A percentile compares a stretch with the other conserved stretches of the same genome.
phyloP scores from a whole-genome alignment of 495 filamentous ascomycete genomes.

The Neurospora sp. region DNA sequence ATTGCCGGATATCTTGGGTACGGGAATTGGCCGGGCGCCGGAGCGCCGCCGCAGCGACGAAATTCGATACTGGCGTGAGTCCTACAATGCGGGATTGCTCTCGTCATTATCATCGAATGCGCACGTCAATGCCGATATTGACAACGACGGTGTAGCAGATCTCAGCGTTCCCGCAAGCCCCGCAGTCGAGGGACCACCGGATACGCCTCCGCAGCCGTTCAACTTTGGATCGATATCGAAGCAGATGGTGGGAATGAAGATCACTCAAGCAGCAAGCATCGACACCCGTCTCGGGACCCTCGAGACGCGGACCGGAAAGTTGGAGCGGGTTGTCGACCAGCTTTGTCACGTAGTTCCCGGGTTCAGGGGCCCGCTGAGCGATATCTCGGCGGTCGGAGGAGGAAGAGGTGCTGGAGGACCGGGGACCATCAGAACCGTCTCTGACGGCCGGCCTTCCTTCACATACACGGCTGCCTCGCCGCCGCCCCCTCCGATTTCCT shows the following conservation, averaged over 20 bases:
- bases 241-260: constrained; percentile 42
- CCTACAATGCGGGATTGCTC: constrained; percentile 34
- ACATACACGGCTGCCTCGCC: constrained; percentile 19
- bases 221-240: constrained; percentile 36
- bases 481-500: constrained; percentile 18
- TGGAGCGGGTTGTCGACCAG: constrained; percentile 37
- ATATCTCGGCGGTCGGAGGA: constrained; percentile 9
- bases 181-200: constrained; percentile 21
- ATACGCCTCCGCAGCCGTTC: constrained; percentile 41
- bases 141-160: constrained; percentile 28
- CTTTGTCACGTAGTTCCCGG: constrained; percentile 32
- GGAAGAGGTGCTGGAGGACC: background rate
- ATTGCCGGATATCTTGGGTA: constrained; percentile 28
- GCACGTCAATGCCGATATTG: constrained; percentile 26
- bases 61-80: constrained; percentile 48
- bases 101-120: constrained; percentile 40
- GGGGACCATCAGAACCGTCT: background rate
- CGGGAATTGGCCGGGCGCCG: constrained; percentile 4
- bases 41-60: constrained; percentile 44
- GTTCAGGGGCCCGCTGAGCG: constrained; percentile 19
- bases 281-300: constrained; percentile 37
- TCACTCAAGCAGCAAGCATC: constrained; percentile 41
- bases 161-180: constrained; percentile 22
- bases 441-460: constrained; percentile 3
- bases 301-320: constrained; percentile 35